Conservation (phyloP, 257 asterid species). For the Solanum appendiculatum region DNA sequence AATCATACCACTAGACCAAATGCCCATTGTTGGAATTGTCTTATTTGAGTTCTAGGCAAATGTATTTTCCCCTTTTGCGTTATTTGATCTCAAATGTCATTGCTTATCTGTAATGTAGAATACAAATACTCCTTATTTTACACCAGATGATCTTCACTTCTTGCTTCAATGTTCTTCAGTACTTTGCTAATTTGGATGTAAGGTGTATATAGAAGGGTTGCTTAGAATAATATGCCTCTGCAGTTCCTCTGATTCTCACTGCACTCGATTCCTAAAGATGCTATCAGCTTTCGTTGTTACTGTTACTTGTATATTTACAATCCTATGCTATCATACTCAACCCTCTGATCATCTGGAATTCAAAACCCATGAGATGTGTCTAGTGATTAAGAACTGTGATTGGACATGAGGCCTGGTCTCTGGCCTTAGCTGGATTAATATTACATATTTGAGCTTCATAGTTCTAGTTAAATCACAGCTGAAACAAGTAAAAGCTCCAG, state of each 20-base stretch:
- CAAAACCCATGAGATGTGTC: neutral
- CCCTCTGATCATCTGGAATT: neutral
- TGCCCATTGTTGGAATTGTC: neutral
- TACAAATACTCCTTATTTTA: neutral
- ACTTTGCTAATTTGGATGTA: neutral
- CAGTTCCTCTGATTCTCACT: neutral
- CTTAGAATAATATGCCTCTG: neutral
- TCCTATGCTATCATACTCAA: neutral
- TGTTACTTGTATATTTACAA: neutral
- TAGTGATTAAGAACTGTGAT: neutral
- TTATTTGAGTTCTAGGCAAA: neutral
- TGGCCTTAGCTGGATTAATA: neutral
- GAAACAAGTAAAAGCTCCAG: neutral
- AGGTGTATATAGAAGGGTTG: neutral
- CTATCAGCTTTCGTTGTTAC: neutral
- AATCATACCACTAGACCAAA: slow-evolving; percentile 86
- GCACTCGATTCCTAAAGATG: neutral
- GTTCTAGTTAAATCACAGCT: neutral
- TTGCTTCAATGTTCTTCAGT: neutral
- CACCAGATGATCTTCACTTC: neutral
- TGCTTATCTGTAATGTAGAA: neutral
- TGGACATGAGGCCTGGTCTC: neutral
- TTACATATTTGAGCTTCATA: neutral
- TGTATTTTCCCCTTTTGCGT: neutral
- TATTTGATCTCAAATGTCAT: neutral